A percentile compares a stretch with the other conserved stretches of the same genome.
These are phyloP conservation scores for Papiliotrema nemorosa DNA, from an alignment of 1,284 basidiomycete genomes.

Conservation along the genomic window DNA sequence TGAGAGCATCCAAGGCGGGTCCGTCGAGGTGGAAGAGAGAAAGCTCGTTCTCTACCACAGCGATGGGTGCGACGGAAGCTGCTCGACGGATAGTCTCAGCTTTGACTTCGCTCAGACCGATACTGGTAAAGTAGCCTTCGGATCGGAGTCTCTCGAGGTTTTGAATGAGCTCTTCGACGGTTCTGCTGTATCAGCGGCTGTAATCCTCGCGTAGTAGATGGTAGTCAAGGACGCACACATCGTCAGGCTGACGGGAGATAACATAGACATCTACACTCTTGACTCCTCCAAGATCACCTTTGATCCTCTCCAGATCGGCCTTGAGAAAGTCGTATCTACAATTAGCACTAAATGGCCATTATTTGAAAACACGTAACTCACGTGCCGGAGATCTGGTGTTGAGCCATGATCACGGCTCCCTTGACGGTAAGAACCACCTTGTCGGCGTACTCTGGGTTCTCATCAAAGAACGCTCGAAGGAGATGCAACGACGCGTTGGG, in stretches of 20 bases:
- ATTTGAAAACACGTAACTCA: conserved; percentile 1
- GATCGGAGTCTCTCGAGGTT: conserved; percentile 5
- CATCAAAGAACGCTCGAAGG: conserved; percentile 25
- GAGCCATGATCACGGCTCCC: conserved; percentile 42
- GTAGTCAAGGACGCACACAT: conserved; percentile 3
- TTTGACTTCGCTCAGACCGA: conserved; percentile 6
- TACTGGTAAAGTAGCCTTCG: conserved; percentile 9
- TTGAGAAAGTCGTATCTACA: conserved; percentile 48
- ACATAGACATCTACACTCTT: conserved; percentile 53
- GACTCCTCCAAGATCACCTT: conserved; percentile 46
- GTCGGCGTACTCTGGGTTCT: conserved; percentile 54
- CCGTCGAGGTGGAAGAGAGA: conserved; percentile 53
- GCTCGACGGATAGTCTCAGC: conserved; percentile 7
- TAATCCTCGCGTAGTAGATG: neutral
- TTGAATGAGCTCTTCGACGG: conserved; percentile 8
- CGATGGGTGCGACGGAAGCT: conserved; percentile 46
- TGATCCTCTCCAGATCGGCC: conserved; percentile 46
- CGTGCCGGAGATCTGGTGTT: neutral
- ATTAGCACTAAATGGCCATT: neutral
- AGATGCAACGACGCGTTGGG: conserved; percentile 24
- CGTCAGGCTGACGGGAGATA: conserved; percentile 4
- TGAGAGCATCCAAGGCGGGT: conserved; percentile 45
- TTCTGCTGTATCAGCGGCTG: neutral
- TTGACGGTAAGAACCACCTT: conserved; percentile 53
- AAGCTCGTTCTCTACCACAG: conserved; percentile 55